These are phyloP conservation scores for Zygosaccharomyces rouxii DNA, from an alignment of 805 yeast genomes.

Conservation along the genomic window DNA sequence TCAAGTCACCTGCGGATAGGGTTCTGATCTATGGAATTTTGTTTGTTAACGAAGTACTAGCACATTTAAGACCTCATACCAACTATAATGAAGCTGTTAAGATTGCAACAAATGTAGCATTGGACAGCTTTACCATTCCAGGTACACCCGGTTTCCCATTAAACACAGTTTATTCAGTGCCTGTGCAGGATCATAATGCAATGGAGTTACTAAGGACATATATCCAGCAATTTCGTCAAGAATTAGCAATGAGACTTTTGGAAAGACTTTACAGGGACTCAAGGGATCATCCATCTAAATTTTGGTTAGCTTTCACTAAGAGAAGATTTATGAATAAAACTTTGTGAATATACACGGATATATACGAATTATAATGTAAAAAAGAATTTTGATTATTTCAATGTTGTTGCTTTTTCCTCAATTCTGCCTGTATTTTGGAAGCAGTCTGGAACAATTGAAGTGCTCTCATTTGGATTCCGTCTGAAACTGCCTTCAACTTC, in stretches of 20 bases:
- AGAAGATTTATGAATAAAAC: constrained; percentile 91
- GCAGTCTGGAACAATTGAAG: constrained; percentile 57
- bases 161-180: constrained; percentile 61
- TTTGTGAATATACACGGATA: constrained; percentile 17
- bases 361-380: neutral
- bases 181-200: constrained; percentile 72
- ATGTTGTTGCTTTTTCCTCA: constrained; percentile 6
- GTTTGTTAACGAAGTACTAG: constrained; percentile 79
- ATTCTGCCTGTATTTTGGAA: constrained; percentile 15
- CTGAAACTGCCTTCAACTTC: constrained; percentile 60
- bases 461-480: constrained; percentile 64
- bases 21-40: constrained; percentile 89
- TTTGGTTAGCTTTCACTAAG: constrained; percentile 94
- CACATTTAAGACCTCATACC: constrained; percentile 49
- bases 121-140: constrained; percentile 86
- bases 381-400: neutral
- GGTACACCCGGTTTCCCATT: constrained; percentile 95
- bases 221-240: constrained; percentile 92
- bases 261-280: constrained; percentile 64
- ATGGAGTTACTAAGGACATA: constrained; percentile 76
- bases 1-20: constrained; percentile 92
- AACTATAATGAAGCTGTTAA: constrained; percentile 57
- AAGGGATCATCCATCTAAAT: constrained; percentile 66
- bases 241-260: constrained; percentile 75
- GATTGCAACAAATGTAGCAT: constrained; percentile 73